phyloP scores from a whole-genome alignment of 2,329 filamentous ascomycete genomes.

The Penicillium sp. region DNA sequence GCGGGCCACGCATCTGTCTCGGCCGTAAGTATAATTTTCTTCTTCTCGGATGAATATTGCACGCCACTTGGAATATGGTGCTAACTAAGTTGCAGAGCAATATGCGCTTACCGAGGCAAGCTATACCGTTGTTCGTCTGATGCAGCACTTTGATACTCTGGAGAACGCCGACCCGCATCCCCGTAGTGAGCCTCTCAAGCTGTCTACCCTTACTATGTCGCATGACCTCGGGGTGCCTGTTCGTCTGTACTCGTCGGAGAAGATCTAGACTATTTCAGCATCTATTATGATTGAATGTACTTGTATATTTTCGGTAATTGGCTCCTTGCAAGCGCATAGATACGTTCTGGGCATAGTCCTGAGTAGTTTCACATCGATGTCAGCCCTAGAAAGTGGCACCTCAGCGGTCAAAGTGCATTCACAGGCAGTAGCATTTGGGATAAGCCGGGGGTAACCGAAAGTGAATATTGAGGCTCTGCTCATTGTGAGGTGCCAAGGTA shows the following conservation, averaged over 20 bases:
- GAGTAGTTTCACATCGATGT: not conserved
- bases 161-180: conserved; percentile 35
- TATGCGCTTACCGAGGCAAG: conserved; percentile 44
- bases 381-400: too few species aligned
- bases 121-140: conserved; percentile 37
- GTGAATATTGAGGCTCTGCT: conserved; percentile 1
- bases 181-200: conserved; percentile 28
- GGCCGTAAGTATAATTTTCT: conserved; percentile 32
- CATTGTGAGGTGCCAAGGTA: too few species aligned
- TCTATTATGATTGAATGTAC: conserved; percentile 1
- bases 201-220: conserved; percentile 32
- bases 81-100: conserved; percentile 33
- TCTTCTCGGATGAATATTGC: not conserved
- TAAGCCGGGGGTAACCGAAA: too few species aligned
- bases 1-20: conserved; percentile 40
- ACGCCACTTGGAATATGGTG: not conserved
- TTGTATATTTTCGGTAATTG: not conserved
- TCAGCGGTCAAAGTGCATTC: conserved; percentile 17
- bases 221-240: conserved; percentile 33
- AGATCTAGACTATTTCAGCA: not conserved
- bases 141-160: conserved; percentile 38
- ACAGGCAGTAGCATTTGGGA: too few species aligned
- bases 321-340: too few species aligned
- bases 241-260: conserved; percentile 23
- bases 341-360: not conserved